phyloP scores from a whole-genome alignment of 2,329 filamentous ascomycete species.

The Elsinoe fawcettii region DNA sequence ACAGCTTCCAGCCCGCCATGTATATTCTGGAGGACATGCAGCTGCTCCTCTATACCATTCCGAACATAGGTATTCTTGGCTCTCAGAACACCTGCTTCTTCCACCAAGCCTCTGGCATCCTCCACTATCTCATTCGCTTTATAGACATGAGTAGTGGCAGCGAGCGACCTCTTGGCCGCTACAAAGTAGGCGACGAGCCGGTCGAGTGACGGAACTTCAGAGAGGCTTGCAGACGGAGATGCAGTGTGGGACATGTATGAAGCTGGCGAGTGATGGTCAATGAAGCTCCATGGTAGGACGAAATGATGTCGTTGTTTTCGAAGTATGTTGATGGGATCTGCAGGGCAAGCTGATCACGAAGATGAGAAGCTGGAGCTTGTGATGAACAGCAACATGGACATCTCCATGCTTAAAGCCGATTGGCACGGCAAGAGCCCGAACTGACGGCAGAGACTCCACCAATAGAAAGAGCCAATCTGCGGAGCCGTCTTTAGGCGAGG shows the following conservation, averaged over 20 bases:
- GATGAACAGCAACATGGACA: background rate
- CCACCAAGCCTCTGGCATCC: constrained; percentile 63
- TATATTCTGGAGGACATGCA: constrained; percentile 37
- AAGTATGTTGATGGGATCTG: constrained; percentile 7
- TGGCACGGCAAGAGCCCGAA: background rate
- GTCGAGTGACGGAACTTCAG: constrained; percentile 51
- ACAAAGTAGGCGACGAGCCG: constrained; percentile 77
- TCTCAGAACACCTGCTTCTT: constrained; percentile 67
- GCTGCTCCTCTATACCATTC: constrained; percentile 37
- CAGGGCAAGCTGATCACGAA: background rate
- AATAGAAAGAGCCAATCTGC: background rate
- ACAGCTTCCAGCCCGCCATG: constrained; percentile 37
- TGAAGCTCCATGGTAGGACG: background rate
- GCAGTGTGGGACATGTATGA: constrained; percentile 22
- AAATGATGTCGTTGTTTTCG: background rate
- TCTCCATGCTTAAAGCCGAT: constrained; percentile 1
- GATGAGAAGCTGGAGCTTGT: constrained; percentile 4
- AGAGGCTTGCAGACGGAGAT: constrained; percentile 36
- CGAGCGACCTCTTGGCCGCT: constrained; percentile 77
- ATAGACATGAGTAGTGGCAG: constrained; percentile 67
- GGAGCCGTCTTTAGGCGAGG: background rate
- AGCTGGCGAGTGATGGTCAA: background rate
- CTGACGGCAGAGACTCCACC: background rate
- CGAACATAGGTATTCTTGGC: constrained; percentile 40
- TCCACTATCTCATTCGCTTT: constrained; percentile 82